These are phyloP conservation scores for Puccinellia tenuiflora DNA, from an alignment of 176 grass and related monocot genomes.

Conservation along the genomic window DNA sequence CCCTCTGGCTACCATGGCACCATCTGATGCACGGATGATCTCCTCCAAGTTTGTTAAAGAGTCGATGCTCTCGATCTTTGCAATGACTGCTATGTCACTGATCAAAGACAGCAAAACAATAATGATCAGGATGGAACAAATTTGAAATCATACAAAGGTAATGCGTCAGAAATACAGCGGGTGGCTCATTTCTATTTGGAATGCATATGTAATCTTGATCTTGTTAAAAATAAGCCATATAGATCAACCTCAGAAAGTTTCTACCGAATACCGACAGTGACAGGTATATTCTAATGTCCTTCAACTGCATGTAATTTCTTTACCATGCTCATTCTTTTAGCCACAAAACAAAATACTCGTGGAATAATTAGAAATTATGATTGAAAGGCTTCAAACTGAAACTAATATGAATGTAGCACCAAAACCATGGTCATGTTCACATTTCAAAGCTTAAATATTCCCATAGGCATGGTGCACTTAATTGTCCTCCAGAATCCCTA, in stretches of 20 bases:
- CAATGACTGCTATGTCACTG: slow-evolving; percentile 87
- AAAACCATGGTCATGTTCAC: neutral
- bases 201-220: neutral
- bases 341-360: neutral
- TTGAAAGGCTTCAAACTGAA: neutral
- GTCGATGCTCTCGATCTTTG: slow-evolving; percentile 95
- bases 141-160: slow-evolving; percentile 5
- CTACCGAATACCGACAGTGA: neutral
- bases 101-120: slow-evolving; percentile 20
- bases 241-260: neutral
- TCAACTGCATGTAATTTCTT: neutral
- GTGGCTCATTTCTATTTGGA: neutral
- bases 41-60: slow-evolving; percentile 82
- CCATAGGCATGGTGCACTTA: neutral
- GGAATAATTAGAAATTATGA: neutral
- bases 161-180: slow-evolving; percentile 1
- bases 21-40: slow-evolving; percentile 83
- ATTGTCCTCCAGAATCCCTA: neutral
- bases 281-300: neutral
- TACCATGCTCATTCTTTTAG: neutral
- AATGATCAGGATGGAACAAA: neutral
- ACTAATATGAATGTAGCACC: neutral
- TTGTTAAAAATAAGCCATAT: neutral
- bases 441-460: slow-evolving; percentile 1
- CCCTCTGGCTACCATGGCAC: slow-evolving; percentile 91